phyloP scores from a whole-genome alignment of 2,329 filamentous ascomycete genomes.

The Monosporascus ibericus region DNA sequence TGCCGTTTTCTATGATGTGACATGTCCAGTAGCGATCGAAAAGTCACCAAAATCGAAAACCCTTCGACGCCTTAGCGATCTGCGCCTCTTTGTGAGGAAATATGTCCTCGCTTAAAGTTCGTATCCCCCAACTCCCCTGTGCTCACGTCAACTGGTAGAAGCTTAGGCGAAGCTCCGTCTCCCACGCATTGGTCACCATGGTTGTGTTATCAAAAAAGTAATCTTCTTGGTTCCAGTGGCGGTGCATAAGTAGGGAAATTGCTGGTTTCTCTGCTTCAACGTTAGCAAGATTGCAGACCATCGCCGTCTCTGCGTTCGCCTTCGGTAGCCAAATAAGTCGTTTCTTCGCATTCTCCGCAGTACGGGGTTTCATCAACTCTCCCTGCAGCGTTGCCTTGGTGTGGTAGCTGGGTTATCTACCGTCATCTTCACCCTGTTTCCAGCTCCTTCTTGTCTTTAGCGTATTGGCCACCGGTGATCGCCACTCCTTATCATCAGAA shows the following conservation, averaged over 20 bases:
- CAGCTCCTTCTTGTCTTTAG: background rate
- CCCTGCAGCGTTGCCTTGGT: background rate
- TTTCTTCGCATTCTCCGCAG: background rate
- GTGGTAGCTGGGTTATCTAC: background rate
- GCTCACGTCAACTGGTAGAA: conserved; percentile 14
- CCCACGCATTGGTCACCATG: conserved; percentile 19
- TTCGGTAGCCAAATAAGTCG: background rate
- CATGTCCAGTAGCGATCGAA: conserved; percentile 29
- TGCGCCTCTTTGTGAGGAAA: background rate
- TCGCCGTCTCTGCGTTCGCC: background rate
- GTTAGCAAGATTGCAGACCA: background rate
- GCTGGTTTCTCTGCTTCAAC: conserved; percentile 1
- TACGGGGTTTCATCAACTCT: background rate
- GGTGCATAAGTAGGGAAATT: conserved; percentile 15
- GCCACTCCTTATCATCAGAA: background rate
- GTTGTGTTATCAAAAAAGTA: conserved; percentile 20
- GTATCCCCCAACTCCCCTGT: background rate
- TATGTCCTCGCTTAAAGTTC: background rate
- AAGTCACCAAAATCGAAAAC: conserved; percentile 27
- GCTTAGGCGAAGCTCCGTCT: conserved; percentile 24
- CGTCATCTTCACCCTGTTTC: background rate
- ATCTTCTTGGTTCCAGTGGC: conserved; percentile 11
- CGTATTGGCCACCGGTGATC: background rate
- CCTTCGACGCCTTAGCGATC: conserved; percentile 13
- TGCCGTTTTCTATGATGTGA: conserved; percentile 15